These are phyloP conservation scores for Hagleromyces aurorensis DNA, from an alignment of 805 yeast species.

Conservation along the genomic window DNA sequence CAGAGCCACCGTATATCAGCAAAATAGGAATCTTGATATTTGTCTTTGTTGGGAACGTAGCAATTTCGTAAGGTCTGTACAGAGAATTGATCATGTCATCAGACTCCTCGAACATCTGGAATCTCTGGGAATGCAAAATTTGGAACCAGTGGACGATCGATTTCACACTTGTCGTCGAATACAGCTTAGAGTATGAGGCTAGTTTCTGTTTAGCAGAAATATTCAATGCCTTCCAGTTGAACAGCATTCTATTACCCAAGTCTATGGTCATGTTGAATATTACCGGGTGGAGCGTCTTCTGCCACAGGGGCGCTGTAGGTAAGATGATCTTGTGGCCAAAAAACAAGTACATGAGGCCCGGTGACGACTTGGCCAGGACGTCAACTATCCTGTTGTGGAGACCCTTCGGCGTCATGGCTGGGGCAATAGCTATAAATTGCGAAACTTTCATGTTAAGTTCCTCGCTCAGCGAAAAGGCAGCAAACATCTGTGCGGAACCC, in stretches of 20 bases:
- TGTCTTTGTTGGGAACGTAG: constrained; percentile 48
- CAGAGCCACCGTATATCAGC: constrained; percentile 70
- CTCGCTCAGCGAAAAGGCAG: constrained; percentile 61
- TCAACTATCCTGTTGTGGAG: constrained; percentile 70
- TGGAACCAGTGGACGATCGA: constrained; percentile 96
- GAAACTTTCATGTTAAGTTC: constrained; percentile 48
- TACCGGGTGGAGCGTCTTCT: constrained; percentile 33
- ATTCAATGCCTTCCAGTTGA: constrained; percentile 72
- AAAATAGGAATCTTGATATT: constrained; percentile 67
- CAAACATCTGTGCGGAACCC: constrained; percentile 91
- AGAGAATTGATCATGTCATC: constrained; percentile 33
- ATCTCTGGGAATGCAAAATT: constrained; percentile 64
- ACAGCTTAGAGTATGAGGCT: constrained; percentile 77
- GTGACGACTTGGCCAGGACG: constrained; percentile 66
- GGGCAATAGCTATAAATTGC: constrained; percentile 75
- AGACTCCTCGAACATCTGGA: constrained; percentile 83
- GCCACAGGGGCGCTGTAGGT: constrained; percentile 77
- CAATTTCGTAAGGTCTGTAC: constrained; percentile 30
- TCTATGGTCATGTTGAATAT: constrained; percentile 50
- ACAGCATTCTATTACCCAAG: constrained; percentile 53
- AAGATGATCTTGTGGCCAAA: constrained; percentile 71
- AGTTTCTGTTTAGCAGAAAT: constrained; percentile 67
- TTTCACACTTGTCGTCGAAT: constrained; percentile 87
- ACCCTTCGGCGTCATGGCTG: constrained; percentile 90
- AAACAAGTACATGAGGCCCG: constrained; percentile 56